Evolutionary conservation across 1,284 basidiomycete genomes (phyloP).

Genomic region (Fomitopsis betulina): DNA sequence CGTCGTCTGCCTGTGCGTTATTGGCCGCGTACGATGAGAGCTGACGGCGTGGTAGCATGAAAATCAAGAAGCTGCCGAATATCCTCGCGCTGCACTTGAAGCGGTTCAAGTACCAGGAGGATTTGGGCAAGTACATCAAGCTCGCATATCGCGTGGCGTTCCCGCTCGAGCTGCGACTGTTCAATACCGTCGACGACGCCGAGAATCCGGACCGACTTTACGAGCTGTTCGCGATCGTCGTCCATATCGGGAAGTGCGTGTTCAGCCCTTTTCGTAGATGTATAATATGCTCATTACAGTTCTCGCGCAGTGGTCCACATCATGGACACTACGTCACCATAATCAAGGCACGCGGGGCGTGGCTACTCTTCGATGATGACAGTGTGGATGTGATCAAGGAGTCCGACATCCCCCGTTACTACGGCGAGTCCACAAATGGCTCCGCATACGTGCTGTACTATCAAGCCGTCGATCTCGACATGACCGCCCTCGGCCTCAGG

Average conservation of each 20-base stretch:
- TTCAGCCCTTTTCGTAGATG: not conserved
- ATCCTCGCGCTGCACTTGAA: slow-evolving; percentile 81
- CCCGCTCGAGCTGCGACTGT: slow-evolving; percentile 88
- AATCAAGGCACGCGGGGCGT: slow-evolving; percentile 79
- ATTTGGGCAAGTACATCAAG: slow-evolving; percentile 86
- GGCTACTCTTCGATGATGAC: slow-evolving; percentile 97
- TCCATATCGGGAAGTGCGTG: slow-evolving; percentile 94
- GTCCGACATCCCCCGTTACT: slow-evolving; percentile 88
- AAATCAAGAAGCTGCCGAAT: slow-evolving; percentile 94
- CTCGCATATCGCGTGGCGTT: slow-evolving; percentile 95
- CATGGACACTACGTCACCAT: slow-evolving; percentile 98
- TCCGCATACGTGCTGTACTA: slow-evolving; percentile 98
- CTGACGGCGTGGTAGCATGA: slow-evolving; percentile 65
- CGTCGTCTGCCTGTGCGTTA: not conserved
- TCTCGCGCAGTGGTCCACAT: slow-evolving; percentile 73
- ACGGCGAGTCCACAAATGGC: slow-evolving; percentile 86
- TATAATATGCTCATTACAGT: not conserved
- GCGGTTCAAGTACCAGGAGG: slow-evolving; percentile 96
- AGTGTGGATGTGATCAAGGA: slow-evolving; percentile 87
- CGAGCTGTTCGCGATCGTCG: slow-evolving; percentile 92
- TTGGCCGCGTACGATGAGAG: not conserved
- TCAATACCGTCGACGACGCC: slow-evolving; percentile 95
- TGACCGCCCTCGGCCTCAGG: slow-evolving; percentile 61
- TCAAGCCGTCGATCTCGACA: slow-evolving; percentile 86
- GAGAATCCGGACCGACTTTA: slow-evolving; percentile 88